These are phyloP conservation scores for Pleurotus pulmonarius DNA, from an alignment of 768 basidiomycete species.

Conservation along the genomic window DNA sequence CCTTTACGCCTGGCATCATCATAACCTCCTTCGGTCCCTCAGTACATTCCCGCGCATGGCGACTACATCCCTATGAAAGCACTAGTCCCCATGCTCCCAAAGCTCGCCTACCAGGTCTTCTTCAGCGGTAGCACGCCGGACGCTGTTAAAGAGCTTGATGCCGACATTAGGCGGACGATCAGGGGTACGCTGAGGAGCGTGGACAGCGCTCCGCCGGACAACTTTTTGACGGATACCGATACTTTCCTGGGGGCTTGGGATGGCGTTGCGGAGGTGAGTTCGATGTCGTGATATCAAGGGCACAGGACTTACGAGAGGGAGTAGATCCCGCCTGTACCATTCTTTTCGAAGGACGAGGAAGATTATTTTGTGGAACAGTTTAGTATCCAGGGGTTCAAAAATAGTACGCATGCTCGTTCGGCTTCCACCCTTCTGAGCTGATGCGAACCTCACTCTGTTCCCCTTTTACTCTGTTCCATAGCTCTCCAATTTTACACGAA, in stretches of 20 bases:
- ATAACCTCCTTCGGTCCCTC: neutral
- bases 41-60: constrained; percentile 60
- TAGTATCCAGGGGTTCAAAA: constrained; percentile 48
- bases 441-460: no score
- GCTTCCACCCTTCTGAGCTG: neutral
- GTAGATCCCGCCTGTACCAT: constrained; percentile 60
- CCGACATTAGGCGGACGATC: constrained; percentile 52
- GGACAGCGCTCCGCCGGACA: constrained; percentile 50
- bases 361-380: constrained; percentile 70
- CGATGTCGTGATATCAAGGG: neutral
- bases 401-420: constrained; percentile 42
- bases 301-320: neutral
- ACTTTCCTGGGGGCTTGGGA: constrained; percentile 55
- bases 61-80: constrained; percentile 42
- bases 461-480: constrained; percentile 18
- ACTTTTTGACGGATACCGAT: constrained; percentile 45
- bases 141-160: constrained; percentile 51
- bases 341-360: constrained; percentile 58
- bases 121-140: constrained; percentile 46
- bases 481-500: constrained; percentile 65
- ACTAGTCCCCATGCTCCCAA: constrained; percentile 40
- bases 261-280: constrained; percentile 35
- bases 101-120: constrained; percentile 60
- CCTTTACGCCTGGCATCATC: neutral
- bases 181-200: constrained; percentile 53